Evolutionary conservation across 352 stramenopile genomes (phyloP).

Genomic region (Saprolegnia diclina): DNA sequence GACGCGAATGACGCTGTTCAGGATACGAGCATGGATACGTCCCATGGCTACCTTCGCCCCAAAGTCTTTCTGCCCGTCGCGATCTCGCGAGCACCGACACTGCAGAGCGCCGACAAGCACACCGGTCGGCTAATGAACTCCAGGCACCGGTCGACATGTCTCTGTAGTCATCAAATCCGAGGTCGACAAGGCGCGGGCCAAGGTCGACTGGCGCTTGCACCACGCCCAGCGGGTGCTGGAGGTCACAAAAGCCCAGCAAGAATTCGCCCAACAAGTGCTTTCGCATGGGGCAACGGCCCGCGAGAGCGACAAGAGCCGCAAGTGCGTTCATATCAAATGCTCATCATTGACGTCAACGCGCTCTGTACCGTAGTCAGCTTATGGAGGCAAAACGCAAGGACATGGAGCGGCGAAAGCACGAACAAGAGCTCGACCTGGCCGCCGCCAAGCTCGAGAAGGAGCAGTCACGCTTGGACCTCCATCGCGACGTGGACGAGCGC

Average conservation of each 20-base stretch:
- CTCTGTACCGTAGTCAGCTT: neutral
- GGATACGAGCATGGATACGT: neutral
- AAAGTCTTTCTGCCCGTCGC: slow-evolving; percentile 18
- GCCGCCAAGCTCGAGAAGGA: slow-evolving; percentile 14
- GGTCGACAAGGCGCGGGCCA: slow-evolving; percentile 16
- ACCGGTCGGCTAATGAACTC: neutral
- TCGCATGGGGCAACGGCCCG: neutral
- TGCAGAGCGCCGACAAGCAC: slow-evolving; percentile 16
- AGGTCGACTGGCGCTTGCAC: slow-evolving; percentile 16
- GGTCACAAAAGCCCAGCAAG: slow-evolving; percentile 16
- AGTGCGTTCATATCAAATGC: neutral
- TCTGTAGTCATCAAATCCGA: slow-evolving; percentile 14
- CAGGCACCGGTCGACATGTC: too few species aligned
- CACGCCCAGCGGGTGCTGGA: slow-evolving; percentile 13
- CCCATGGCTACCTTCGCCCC: neutral
- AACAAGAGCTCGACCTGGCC: neutral
- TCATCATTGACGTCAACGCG: neutral
- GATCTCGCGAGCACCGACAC: slow-evolving; percentile 4
- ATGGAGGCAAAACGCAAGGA: slow-evolving; percentile 8
- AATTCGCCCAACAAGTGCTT: slow-evolving; percentile 18
- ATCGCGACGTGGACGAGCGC: slow-evolving; percentile 1
- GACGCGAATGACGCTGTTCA: neutral
- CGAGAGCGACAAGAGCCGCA: neutral
- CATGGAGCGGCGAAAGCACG: slow-evolving; percentile 17
- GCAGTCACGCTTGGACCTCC: neutral